Percentiles rank a stretch among this genome's conserved stretches.
These are phyloP conservation scores for Sarcomyxa edulis DNA, from an alignment of 768 basidiomycete species.

Conservation along the genomic window DNA sequence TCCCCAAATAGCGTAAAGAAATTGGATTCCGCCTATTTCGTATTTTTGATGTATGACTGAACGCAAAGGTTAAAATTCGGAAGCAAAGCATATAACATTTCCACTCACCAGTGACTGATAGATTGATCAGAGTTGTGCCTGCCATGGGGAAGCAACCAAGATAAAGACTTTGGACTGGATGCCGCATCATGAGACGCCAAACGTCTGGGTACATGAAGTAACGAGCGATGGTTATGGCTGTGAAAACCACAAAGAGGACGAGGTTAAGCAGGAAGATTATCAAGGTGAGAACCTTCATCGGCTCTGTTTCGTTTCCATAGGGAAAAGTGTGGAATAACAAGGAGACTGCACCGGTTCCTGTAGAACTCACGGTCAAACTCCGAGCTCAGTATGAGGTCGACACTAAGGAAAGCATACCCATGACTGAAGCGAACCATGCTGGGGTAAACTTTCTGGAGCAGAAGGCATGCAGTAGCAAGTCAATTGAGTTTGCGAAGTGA, in stretches of 20 bases:
- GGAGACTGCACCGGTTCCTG: conserved; percentile 47
- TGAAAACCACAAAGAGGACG: conserved; percentile 39
- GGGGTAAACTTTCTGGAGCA: conserved; percentile 32
- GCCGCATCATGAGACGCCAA: conserved; percentile 41
- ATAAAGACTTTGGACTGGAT: conserved; percentile 47
- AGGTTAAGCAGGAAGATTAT: conserved; percentile 28
- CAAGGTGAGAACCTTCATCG: conserved; percentile 27
- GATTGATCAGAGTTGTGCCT: conserved; percentile 43
- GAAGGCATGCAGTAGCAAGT: too few species aligned
- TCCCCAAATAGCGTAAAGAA: conserved; percentile 31
- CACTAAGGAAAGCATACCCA: conserved; percentile 26
- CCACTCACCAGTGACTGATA: conserved; percentile 35
- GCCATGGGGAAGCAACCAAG: conserved; percentile 44
- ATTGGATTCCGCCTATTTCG: conserved; percentile 40
- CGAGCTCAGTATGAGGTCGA: not conserved
- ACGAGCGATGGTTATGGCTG: conserved; percentile 29
- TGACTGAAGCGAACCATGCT: conserved; percentile 36
- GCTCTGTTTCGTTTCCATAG: conserved; percentile 35
- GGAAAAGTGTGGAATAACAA: conserved; percentile 54
- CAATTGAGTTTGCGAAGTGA: too few species aligned
- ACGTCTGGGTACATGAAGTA: conserved; percentile 34
- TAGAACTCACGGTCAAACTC: conserved; percentile 1
- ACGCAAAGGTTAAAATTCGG: too few species aligned
- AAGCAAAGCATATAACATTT: too few species aligned
- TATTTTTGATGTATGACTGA: conserved; percentile 40